phyloP scores from a whole-genome alignment of 192 early-diverging fungal genomes.

The Gamsiella multidivaricata region DNA sequence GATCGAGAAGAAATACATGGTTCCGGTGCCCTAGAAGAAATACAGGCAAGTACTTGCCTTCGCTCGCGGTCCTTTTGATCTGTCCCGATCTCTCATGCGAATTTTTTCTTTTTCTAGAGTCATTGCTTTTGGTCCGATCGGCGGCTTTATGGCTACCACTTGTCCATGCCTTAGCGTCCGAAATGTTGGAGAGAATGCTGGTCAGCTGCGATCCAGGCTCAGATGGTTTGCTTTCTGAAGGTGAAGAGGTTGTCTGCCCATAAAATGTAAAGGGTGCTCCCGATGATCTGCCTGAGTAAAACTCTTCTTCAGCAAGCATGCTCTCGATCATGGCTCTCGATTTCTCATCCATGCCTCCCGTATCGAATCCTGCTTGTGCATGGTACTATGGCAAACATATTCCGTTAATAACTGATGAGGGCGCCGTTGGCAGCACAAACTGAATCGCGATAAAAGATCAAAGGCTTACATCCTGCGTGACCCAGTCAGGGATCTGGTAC shows the following conservation, averaged over 20 bases:
- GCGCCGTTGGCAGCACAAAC: not conserved
- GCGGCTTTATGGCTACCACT: conserved; percentile 4
- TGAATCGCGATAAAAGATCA: not conserved
- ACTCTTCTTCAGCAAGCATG: conserved; percentile 73
- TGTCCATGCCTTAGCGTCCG: not conserved
- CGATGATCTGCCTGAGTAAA: conserved; percentile 61
- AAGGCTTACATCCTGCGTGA: conserved; percentile 42
- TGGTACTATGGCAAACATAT: conserved; percentile 20
- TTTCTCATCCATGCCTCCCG: conserved; percentile 63
- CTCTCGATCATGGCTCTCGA: conserved; percentile 66
- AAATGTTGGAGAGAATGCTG: conserved; percentile 14
- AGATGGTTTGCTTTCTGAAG: not conserved
- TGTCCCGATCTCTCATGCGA: conserved; percentile 32
- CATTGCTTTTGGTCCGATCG: conserved; percentile 26
- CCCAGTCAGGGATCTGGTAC: conserved; percentile 47
- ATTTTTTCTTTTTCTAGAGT: conserved; percentile 42
- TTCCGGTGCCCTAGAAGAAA: not conserved
- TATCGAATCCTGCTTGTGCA: conserved; percentile 19
- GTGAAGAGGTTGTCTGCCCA: not conserved
- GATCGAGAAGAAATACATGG: no score
- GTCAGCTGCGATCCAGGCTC: not conserved
- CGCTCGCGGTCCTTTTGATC: conserved; percentile 42
- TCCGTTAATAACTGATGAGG: not conserved
- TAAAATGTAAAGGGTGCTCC: not conserved
- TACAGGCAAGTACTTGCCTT: conserved; percentile 23